Evolutionary conservation across 75 land plant genomes (phyloP).

Genomic region (Larix kaempferi): DNA sequence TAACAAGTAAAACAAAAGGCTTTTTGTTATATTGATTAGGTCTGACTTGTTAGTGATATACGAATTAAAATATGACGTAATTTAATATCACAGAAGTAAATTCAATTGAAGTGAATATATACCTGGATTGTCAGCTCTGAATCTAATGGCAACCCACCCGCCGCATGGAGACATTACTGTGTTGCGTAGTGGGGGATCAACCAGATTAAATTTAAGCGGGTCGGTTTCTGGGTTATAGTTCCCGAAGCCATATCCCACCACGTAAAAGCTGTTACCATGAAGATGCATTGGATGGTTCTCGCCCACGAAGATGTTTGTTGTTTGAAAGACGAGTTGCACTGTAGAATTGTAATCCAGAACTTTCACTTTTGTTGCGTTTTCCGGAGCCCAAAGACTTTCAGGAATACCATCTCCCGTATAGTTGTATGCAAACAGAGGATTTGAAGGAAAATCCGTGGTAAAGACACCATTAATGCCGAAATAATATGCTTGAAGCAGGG

Average conservation of each 20-base stretch:
- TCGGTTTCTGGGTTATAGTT: conserved; percentile 21
- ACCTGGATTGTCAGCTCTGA: conserved; percentile 35
- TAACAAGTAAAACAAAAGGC: no score
- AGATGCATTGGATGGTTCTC: conserved; percentile 42
- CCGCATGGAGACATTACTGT: conserved; percentile 7
- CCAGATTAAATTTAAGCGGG: conserved; percentile 7
- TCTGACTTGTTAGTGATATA: background rate
- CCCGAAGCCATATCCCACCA: conserved; percentile 31
- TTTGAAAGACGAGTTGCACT: conserved; percentile 26
- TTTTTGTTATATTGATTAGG: background rate
- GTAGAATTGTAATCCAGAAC: conserved; percentile 7
- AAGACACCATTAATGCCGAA: conserved; percentile 16
- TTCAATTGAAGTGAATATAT: background rate
- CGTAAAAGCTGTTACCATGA: conserved; percentile 36
- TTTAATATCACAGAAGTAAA: background rate
- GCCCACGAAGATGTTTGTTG: conserved; percentile 11
- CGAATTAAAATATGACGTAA: background rate
- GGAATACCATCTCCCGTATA: conserved; percentile 5
- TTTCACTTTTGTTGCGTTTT: conserved; percentile 16
- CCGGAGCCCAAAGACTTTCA: conserved; percentile 11
- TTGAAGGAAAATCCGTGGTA: conserved; percentile 16
- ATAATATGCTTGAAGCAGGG: conserved; percentile 20
- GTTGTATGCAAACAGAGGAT: background rate
- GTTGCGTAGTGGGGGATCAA: conserved; percentile 18
- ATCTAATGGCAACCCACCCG: conserved; percentile 33